A percentile compares a stretch with the other conserved stretches of the same genome.
Evolutionary conservation across 192 early-diverging fungal species (phyloP).

Genomic region (Coemansia sp.): DNA sequence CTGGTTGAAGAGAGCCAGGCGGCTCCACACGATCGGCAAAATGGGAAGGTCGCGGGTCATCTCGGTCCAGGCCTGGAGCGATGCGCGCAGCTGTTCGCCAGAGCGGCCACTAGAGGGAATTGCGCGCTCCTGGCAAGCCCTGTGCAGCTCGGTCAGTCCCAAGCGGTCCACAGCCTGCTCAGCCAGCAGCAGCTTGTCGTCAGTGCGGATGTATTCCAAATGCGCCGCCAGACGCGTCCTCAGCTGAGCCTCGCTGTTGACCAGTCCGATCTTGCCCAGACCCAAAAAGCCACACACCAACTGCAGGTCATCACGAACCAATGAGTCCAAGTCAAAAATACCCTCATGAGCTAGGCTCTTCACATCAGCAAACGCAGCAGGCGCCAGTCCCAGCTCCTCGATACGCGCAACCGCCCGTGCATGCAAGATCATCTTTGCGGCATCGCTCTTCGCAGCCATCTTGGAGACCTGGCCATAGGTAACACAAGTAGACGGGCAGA

Average conservation of each 20-base stretch:
- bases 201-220: conserved; percentile 22
- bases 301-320: conserved; percentile 17
- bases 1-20: conserved; percentile 32
- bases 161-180: conserved; percentile 31
- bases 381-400: conserved; percentile 7
- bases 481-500: conserved; percentile 44
- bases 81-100: conserved; percentile 18
- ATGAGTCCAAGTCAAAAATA: conserved; percentile 16
- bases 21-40: conserved; percentile 47
- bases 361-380: conserved; percentile 14
- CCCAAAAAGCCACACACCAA: conserved; percentile 28
- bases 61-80: conserved; percentile 27
- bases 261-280: conserved; percentile 5
- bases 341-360: neutral
- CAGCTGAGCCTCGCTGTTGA: conserved; percentile 6
- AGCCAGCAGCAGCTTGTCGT: conserved; percentile 28
- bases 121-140: conserved; percentile 49
- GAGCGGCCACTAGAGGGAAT: conserved; percentile 31
- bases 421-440: conserved; percentile 13
- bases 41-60: conserved; percentile 9
- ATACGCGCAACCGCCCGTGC: conserved; percentile 19
- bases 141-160: conserved; percentile 30
- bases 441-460: conserved; percentile 35
- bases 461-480: conserved; percentile 32
- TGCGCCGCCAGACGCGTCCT: conserved; percentile 13